Percentiles rank a stretch among this genome's conserved stretches.
phyloP scores from a whole-genome alignment of 768 basidiomycete genomes.

The Boletus edulis region DNA sequence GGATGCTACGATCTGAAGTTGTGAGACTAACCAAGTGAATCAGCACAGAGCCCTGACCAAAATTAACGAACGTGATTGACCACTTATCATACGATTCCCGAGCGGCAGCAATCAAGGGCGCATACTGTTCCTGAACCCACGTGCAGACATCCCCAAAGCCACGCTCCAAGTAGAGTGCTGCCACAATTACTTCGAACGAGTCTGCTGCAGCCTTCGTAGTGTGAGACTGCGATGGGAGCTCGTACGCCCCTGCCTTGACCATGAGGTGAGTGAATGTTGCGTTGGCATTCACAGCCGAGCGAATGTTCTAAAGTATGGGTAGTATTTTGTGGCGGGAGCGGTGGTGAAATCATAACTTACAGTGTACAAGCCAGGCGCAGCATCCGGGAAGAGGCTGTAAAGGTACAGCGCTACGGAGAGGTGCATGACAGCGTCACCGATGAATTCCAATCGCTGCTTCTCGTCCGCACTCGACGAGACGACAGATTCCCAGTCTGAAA shows the following conservation, averaged over 20 bases:
- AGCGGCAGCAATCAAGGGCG: slow-evolving; percentile 35
- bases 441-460: slow-evolving; percentile 45
- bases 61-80: slow-evolving; percentile 13
- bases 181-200: slow-evolving; percentile 46
- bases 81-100: slow-evolving; percentile 26
- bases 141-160: slow-evolving; percentile 36
- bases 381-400: slow-evolving; percentile 32
- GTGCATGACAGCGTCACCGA: slow-evolving; percentile 48
- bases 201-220: slow-evolving; percentile 42
- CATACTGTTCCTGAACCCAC: slow-evolving; percentile 40
- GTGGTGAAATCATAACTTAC: slow-evolving; percentile 19
- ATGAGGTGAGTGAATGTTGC: slow-evolving; percentile 39
- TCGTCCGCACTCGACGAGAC: slow-evolving; percentile 25
- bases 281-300: slow-evolving; percentile 31
- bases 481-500: slow-evolving; percentile 30
- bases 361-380: slow-evolving; percentile 35
- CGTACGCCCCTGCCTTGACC: slow-evolving; percentile 31
- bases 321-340: background rate
- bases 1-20: background rate
- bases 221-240: slow-evolving; percentile 19
- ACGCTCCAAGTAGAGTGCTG: slow-evolving; percentile 39
- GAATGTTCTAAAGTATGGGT: slow-evolving; percentile 19
- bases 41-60: background rate
- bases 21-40: slow-evolving; percentile 13
- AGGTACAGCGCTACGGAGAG: slow-evolving; percentile 40